Evolutionary conservation across 164 flowering plant species (phyloP), one percentile per base, ranked within the genome.

Genomic region (Akebia trifoliata): DNA sequence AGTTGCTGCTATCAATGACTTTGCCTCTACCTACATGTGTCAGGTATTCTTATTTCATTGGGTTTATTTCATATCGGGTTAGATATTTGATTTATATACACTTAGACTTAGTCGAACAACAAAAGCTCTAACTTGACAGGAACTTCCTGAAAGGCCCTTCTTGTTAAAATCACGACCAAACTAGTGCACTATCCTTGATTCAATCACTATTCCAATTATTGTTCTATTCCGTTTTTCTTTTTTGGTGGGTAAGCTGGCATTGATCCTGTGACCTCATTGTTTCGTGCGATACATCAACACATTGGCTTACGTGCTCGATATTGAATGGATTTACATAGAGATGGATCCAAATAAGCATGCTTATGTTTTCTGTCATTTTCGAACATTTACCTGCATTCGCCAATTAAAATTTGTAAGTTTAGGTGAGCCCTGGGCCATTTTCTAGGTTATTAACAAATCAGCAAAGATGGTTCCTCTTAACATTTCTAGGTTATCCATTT

Each of bases 1-100:
- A 48, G 76, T 82, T 76, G 94, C 86, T 72, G 97, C 98, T 46
- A 72, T 93, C 45, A 93, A 93, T 72, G 98, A 93, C 65, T 93
- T 93, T 60, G 98, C 97, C 31, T 76, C 98, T 22, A 76, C 40
- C 47, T 93, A 93, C 71, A 87, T 93, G 98, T 93, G 97, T 54
- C 98, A 92, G 98, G 98, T 87, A 77, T 53, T 49, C 50, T 35
- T 37, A 30, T 18, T 36, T 21, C 15, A 30, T 31, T 30, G 25
- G 7, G 36, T 3, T 37, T 32, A 20, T 50, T 49, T 53, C 40
- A 25, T 38, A 39, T 39, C n/a, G 15, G n/a, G 30, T 17, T 37
- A 54, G 18, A 36, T 12, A 12, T 37, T 38, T 54, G 47, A 40
- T 55, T 55, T 18, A 8, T 39, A 26, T 35, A 9, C 34, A 26